Evolutionary conservation across 2,329 filamentous ascomycete genomes (phyloP).

Genomic region (Fusarium citri): DNA sequence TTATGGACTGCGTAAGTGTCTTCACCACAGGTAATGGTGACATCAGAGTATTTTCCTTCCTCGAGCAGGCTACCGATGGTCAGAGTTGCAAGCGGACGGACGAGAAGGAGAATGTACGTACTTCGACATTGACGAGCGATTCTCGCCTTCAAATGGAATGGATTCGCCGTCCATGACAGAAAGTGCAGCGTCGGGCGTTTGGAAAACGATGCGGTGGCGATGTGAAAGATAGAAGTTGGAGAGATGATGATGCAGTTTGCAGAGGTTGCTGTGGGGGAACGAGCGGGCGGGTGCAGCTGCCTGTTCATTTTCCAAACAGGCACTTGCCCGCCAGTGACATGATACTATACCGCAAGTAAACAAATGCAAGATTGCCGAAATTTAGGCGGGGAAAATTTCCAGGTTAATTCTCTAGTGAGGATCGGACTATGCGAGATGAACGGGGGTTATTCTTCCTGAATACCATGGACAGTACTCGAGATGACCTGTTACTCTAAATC

Average conservation of each 20-base stretch:
- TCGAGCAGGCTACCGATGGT: not conserved
- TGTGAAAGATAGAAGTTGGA: not conserved
- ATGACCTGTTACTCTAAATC: not conserved
- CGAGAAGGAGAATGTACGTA: not conserved
- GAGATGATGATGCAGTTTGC: not conserved
- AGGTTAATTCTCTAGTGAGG: rapidly evolving
- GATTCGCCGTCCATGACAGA: rapidly evolving
- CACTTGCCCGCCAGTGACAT: not conserved
- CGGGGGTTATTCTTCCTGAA: no score
- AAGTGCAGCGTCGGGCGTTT: rapidly evolving
- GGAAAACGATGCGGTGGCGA: rapidly evolving
- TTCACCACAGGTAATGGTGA: not conserved
- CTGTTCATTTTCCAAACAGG: not conserved
- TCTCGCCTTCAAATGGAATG: not conserved
- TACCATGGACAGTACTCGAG: rapidly evolving
- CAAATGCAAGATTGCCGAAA: not conserved
- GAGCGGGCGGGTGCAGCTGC: no score
- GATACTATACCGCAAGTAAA: not conserved
- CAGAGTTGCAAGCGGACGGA: rapidly evolving
- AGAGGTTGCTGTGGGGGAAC: not conserved
- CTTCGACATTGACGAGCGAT: not conserved
- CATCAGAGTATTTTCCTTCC: not conserved
- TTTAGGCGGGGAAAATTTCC: rapidly evolving
- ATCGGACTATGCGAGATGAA: no score
- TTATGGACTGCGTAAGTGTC: not conserved